Conservation (phyloP, 345 rosid genomes). For the Aquilaria sinensis region DNA sequence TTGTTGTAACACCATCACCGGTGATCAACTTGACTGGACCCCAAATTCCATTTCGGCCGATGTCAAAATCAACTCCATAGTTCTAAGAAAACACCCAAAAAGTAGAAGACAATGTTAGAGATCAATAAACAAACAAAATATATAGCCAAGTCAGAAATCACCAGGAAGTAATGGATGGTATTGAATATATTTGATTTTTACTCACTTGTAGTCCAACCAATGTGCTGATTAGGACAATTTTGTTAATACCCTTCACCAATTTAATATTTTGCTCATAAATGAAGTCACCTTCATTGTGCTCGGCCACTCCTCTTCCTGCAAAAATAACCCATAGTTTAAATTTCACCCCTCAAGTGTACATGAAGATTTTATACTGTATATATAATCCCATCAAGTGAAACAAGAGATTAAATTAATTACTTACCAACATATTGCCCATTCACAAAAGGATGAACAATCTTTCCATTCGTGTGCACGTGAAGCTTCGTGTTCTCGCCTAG, state of each 20-base stretch:
- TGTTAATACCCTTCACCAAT: constrained; percentile 16
- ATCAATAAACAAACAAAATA: background rate
- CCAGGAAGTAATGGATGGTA: background rate
- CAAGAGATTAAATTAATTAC: background rate
- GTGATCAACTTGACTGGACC: constrained; percentile 32
- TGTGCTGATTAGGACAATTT: constrained; percentile 20
- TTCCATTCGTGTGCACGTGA: constrained; percentile 27
- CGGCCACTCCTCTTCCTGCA: constrained; percentile 13
- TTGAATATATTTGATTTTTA: background rate
- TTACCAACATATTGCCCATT: constrained; percentile 31
- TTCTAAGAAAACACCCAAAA: constrained; percentile 14
- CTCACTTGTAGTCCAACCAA: constrained; percentile 32
- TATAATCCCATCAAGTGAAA: background rate
- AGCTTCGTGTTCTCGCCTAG: constrained; percentile 17
- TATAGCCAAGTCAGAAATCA: background rate
- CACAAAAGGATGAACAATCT: constrained; percentile 34
- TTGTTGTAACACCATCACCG: background rate
- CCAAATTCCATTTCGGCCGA: constrained; percentile 11
- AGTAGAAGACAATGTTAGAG: background rate
- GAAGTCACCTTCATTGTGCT: background rate
- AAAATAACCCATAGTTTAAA: background rate
- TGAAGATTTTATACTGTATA: background rate
- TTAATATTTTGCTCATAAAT: constrained; percentile 9
- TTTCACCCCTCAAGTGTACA: background rate
- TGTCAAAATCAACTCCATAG: constrained; percentile 25